phyloP scores from a whole-genome alignment of 176 grass and related monocot genomes.

The Pontederia paniculata region DNA sequence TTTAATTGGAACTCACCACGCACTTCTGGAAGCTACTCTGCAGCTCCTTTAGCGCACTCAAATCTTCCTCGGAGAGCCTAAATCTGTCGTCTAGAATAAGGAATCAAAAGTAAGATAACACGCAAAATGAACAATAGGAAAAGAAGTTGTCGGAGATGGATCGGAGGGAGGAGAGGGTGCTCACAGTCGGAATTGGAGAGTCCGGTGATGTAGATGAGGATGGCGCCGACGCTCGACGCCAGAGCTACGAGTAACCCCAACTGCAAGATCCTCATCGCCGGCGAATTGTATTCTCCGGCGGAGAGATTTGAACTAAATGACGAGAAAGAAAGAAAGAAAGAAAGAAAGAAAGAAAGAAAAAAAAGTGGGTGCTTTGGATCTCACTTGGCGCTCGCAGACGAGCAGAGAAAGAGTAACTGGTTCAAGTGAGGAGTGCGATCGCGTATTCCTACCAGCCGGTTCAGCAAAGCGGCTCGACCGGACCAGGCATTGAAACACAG shows the following conservation, averaged over 20 bases:
- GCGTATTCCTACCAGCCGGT: no score
- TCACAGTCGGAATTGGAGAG: conserved; percentile 49
- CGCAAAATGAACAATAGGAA: neutral
- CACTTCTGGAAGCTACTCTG: conserved; percentile 67
- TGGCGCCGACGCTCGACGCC: conserved; percentile 40
- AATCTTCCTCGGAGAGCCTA: conserved; percentile 41
- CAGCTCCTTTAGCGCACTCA: conserved; percentile 42
- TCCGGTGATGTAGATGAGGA: conserved; percentile 73
- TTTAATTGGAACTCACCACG: conserved; percentile 39
- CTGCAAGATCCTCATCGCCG: conserved; percentile 51
- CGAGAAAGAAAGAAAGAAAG: no score
- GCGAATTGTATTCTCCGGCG: neutral
- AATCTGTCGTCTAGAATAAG: conserved; percentile 34
- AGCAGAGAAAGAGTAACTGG: no score
- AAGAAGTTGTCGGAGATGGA: neutral
- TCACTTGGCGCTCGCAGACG: no score
- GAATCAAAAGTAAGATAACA: neutral
- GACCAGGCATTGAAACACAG: no score
- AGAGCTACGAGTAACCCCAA: conserved; percentile 48
- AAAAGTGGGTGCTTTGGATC: no score
- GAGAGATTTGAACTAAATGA: no score
- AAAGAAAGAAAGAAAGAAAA: no score
- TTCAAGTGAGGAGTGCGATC: no score
- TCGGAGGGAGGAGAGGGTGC: neutral
- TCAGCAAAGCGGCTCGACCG: no score